Percentiles rank a stretch among this genome's conserved stretches.
Evolutionary conservation across 1,284 basidiomycete species (phyloP).

Genomic region (Sanghuangporus baumii): DNA sequence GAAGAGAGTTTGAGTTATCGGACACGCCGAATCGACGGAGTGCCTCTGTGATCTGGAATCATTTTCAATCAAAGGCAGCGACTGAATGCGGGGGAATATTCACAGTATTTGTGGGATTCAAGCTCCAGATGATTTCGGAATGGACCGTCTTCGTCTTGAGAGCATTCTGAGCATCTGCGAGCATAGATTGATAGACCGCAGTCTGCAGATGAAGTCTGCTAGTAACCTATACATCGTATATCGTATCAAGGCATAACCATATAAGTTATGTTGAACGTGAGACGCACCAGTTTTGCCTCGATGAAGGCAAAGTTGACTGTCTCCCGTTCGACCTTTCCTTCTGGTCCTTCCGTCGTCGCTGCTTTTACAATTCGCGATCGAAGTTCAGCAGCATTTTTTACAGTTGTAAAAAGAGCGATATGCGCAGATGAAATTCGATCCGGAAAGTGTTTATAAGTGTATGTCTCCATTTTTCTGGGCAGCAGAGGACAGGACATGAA

Average conservation of each 20-base stretch:
- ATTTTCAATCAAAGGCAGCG: background rate
- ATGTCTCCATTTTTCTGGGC: slow-evolving; percentile 41
- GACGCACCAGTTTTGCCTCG: slow-evolving; percentile 57
- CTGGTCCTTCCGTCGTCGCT: slow-evolving; percentile 47
- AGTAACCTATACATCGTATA: slow-evolving; percentile 47
- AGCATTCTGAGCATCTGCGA: slow-evolving; percentile 53
- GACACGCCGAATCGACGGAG: slow-evolving; percentile 81
- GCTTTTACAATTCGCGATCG: slow-evolving; percentile 66
- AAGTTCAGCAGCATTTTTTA: slow-evolving; percentile 59
- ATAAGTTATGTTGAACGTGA: background rate
- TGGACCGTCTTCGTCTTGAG: slow-evolving; percentile 77
- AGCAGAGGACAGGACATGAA: background rate
- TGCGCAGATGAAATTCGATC: slow-evolving; percentile 42
- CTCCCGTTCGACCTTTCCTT: slow-evolving; percentile 65
- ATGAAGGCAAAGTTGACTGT: slow-evolving; percentile 86
- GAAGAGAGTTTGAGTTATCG: slow-evolving; percentile 55
- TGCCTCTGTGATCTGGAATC: slow-evolving; percentile 76
- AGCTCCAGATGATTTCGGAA: slow-evolving; percentile 78
- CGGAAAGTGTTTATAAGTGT: slow-evolving; percentile 49
- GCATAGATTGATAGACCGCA: slow-evolving; percentile 73
- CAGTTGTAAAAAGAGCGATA: slow-evolving; percentile 61
- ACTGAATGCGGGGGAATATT: slow-evolving; percentile 19
- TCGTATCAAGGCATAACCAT: background rate
- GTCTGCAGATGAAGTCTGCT: slow-evolving; percentile 74
- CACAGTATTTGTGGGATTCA: slow-evolving; percentile 85